Percentiles rank a stretch among this genome's conserved stretches.
Evolutionary conservation across 2,329 filamentous ascomycete genomes (phyloP).

Genomic region (Penicillium paneum): DNA sequence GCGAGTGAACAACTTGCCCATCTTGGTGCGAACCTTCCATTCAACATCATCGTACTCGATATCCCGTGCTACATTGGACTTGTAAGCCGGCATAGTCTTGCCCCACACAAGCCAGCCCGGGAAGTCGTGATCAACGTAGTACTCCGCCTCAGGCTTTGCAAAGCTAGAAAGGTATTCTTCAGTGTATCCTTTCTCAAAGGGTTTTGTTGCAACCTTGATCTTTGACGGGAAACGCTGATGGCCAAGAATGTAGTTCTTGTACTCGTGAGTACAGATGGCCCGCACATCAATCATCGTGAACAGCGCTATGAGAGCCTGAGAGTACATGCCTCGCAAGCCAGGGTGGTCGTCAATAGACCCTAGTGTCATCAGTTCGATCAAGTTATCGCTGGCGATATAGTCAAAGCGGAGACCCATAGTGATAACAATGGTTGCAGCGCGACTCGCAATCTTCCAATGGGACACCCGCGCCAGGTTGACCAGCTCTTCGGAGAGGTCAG

Average conservation of each 20-base stretch:
- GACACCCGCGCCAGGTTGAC: constrained; percentile 72
- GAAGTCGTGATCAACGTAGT: constrained; percentile 87
- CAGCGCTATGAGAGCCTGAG: constrained; percentile 71
- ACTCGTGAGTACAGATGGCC: constrained; percentile 79
- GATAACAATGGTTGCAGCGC: constrained; percentile 85
- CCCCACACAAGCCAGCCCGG: constrained; percentile 97
- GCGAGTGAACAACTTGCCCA: constrained; percentile 74
- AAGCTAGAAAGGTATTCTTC: constrained; percentile 74
- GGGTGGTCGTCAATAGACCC: constrained; percentile 91
- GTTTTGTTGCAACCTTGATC: constrained; percentile 67
- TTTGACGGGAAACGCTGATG: constrained; percentile 75
- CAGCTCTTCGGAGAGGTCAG: constrained; percentile 74
- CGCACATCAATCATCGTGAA: constrained; percentile 87
- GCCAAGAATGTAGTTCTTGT: constrained; percentile 79
- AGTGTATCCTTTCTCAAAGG: constrained; percentile 76
- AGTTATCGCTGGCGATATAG: constrained; percentile 72
- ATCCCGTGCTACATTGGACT: constrained; percentile 62
- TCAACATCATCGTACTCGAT: constrained; percentile 82
- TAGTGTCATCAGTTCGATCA: constrained; percentile 76
- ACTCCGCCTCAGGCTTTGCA: constrained; percentile 71
- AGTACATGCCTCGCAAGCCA: constrained; percentile 74
- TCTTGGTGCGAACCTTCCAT: constrained; percentile 67
- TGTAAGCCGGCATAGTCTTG: constrained; percentile 76
- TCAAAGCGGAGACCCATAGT: constrained; percentile 92
- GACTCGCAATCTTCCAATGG: constrained; percentile 94